These are phyloP conservation scores for Verticillium nubilum DNA, from an alignment of 2,329 filamentous ascomycete genomes.

Conservation along the genomic window DNA sequence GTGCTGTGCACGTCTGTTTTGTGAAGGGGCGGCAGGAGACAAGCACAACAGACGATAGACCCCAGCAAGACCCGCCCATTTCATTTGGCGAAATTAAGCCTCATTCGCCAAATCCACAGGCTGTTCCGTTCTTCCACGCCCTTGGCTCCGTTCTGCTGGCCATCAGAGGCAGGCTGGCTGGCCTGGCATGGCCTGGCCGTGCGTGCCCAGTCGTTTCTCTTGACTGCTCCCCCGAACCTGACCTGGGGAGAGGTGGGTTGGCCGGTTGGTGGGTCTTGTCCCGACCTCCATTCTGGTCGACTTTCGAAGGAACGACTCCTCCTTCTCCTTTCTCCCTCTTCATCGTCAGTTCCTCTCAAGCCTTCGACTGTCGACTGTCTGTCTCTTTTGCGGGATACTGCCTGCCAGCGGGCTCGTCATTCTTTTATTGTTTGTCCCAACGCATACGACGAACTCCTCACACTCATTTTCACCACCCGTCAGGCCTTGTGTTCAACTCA, in stretches of 20 bases:
- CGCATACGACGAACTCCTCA: conserved; percentile 16
- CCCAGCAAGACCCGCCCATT: not conserved
- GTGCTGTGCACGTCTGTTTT: not conserved
- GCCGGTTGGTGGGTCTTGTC: conserved; percentile 2
- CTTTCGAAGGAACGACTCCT: conserved; percentile 3
- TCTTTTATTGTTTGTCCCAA: conserved; percentile 37
- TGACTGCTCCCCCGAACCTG: conserved; percentile 9
- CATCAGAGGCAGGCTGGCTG: not conserved
- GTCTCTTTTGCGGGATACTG: conserved; percentile 19
- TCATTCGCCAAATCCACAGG: conserved; percentile 13
- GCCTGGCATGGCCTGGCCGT: conserved; percentile 2
- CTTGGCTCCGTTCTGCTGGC: conserved; percentile 11
- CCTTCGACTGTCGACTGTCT: conserved; percentile 29
- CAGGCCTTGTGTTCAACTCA: conserved; percentile 2
- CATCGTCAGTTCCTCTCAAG: conserved; percentile 25
- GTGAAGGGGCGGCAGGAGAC: not conserved
- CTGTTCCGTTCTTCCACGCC: conserved; percentile 3
- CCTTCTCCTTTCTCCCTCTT: conserved; percentile 8
- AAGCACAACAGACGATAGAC: not conserved
- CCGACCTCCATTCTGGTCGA: conserved; percentile 15
- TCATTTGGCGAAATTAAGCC: conserved; percentile 15
- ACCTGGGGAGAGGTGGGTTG: not conserved
- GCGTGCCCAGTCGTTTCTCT: conserved; percentile 18
- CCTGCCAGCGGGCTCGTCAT: conserved; percentile 54
- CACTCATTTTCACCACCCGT: conserved; percentile 21